phyloP scores from a whole-genome alignment of 164 flowering plant species.

The Kingdonia uniflora region DNA sequence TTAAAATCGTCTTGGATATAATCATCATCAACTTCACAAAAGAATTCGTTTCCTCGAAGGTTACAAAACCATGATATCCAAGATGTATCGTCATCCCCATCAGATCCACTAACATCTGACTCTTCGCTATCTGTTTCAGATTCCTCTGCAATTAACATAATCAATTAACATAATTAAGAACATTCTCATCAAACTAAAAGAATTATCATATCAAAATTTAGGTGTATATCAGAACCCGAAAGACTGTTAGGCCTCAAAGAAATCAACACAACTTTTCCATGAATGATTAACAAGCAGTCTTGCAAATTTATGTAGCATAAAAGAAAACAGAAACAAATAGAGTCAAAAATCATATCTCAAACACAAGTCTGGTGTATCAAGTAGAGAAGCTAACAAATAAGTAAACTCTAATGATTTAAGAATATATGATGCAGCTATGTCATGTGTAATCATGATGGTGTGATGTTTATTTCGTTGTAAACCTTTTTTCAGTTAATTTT shows the following conservation, averaged over 20 bases:
- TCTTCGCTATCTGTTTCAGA: slow-evolving; percentile 83
- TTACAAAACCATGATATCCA: slow-evolving; percentile 94
- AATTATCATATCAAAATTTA: neutral
- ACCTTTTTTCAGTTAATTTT: too few species aligned
- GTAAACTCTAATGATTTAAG: too few species aligned
- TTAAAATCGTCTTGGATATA: slow-evolving; percentile 89
- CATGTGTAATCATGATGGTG: too few species aligned
- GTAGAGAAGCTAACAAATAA: too few species aligned
- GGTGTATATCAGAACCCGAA: neutral
- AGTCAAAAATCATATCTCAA: too few species aligned
- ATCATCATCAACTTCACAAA: slow-evolving; percentile 86
- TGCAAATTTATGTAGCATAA: neutral
- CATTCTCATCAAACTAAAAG: slow-evolving; percentile 7
- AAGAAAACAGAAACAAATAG: neutral
- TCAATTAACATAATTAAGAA: neutral
- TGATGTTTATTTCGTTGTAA: too few species aligned
- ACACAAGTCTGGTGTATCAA: too few species aligned
- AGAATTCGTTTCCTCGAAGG: slow-evolving; percentile 76
- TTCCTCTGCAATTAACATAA: slow-evolving; percentile 31
- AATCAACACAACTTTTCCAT: neutral
- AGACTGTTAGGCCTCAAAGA: neutral
- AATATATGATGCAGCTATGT: too few species aligned
- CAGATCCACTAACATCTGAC: slow-evolving; percentile 81
- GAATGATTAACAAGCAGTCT: neutral
- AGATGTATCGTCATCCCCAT: slow-evolving; percentile 72